Percentiles rank a stretch among this genome's conserved stretches.
Conservation (phyloP, 2,329 filamentous ascomycete genomes). For the Byssochlamys sp. region DNA sequence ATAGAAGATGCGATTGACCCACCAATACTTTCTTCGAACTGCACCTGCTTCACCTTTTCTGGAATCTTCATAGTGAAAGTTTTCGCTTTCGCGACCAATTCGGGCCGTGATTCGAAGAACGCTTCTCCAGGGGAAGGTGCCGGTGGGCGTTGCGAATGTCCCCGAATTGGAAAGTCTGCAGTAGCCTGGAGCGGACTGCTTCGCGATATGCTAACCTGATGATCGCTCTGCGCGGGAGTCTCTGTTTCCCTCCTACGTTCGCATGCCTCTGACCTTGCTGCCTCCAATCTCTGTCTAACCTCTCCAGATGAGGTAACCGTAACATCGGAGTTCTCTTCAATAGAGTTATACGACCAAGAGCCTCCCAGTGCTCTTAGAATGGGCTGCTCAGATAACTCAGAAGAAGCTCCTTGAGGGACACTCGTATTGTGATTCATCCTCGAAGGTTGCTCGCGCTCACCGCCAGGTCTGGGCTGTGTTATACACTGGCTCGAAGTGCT, state of each 20-base stretch:
- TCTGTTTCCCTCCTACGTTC: neutral
- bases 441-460: neutral
- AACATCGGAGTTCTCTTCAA: neutral
- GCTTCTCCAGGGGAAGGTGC: neutral
- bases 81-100: neutral
- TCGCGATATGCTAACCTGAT: neutral
- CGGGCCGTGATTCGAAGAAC: neutral
- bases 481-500: neutral
- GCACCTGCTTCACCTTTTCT: neutral
- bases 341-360: constrained; percentile 8
- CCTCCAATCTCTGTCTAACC: constrained; percentile 7
- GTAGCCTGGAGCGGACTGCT: neutral
- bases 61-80: neutral
- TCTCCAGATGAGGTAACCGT: constrained; percentile 6
- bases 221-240: neutral
- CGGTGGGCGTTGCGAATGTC: neutral
- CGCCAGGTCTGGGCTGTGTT: neutral
- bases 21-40: neutral
- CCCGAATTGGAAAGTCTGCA: neutral
- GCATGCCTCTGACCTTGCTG: constrained; percentile 8
- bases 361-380: constrained; percentile 8
- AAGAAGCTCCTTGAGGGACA: neutral
- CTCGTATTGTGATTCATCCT: neutral
- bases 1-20: neutral
- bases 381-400: constrained; percentile 1